A percentile compares a stretch with the other conserved stretches of the same genome.
These are phyloP conservation scores for Taiozyma onychis DNA, from an alignment of 1,139 yeast genomes.

Conservation along the genomic window DNA sequence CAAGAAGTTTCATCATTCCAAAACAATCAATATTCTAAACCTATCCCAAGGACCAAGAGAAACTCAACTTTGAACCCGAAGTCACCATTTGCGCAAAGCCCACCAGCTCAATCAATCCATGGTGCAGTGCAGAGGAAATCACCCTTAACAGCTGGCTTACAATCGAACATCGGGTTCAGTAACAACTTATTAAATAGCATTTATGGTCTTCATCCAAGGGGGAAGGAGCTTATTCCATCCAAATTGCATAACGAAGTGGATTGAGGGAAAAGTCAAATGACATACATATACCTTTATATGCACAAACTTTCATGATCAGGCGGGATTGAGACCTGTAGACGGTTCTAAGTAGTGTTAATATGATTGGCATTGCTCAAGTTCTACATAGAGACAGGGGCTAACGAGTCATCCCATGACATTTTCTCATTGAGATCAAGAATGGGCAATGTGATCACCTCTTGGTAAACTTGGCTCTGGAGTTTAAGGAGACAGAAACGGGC, in stretches of 20 bases:
- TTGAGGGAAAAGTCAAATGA: constrained; percentile 1
- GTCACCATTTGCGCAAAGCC: neutral
- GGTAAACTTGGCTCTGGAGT: neutral
- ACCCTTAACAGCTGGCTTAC: constrained; percentile 4
- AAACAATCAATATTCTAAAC: constrained; percentile 4
- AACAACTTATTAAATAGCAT: constrained; percentile 19
- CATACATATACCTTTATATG: neutral
- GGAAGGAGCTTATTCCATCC: constrained; percentile 5
- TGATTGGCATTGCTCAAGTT: too few species aligned
- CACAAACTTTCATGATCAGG: neutral
- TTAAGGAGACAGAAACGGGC: too few species aligned
- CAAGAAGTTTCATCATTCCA: constrained; percentile 18
- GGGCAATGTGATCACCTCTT: neutral
- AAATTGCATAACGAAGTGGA: constrained; percentile 17
- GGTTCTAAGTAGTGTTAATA: neutral
- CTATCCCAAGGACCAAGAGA: constrained; percentile 1
- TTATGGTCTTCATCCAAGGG: constrained; percentile 21
- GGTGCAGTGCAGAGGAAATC: constrained; percentile 7
- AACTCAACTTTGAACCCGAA: constrained; percentile 1
- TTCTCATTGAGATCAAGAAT: neutral
- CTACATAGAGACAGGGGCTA: neutral
- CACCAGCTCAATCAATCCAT: constrained; percentile 2
- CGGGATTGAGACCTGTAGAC: neutral
- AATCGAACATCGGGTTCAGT: constrained; percentile 18
- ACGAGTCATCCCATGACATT: too few species aligned